Base-by-base conservation (phyloP, 1,139 yeast species). In the Taphrina confusa region DNA sequence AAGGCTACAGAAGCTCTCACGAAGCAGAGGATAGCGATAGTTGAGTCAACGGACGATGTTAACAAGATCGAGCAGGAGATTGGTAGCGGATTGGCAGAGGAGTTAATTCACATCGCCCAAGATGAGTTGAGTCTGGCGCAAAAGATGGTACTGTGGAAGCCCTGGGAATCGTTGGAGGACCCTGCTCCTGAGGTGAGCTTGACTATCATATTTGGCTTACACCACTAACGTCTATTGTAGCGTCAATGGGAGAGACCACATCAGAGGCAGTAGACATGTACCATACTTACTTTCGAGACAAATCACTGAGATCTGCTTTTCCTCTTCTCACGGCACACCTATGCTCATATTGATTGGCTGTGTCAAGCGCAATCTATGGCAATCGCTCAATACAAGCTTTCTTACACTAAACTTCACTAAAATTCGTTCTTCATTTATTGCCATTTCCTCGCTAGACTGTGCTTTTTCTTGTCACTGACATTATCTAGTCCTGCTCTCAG, bases 61-160 rank as follows among this genome's bases (percentile, higher is more conserved):
- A 87, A 81, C 69, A 81, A 78, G 67, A 86, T 88, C 68, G 96
- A 88, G 75, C 75, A 76, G 65, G 76, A 83, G 71, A 85, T 88
- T 66, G 95, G 95, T 18, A 82, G 85, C 66, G 96, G 96, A 1
- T 80, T 88, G 67, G 84, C 88, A 66, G 96, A 88, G 75, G 96
- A 88, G 76, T 75, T 88, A 61, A 73, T 88, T 62, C 78, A 87
- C 64, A 95, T 88, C 75, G 96, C 96, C 14, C 82, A 84, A 67
- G 95, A 87, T 64, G 96, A 89, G 74, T 80, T 82, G 68, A 80
- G 77, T 57, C 78, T 89, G 71, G 85, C 88, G 59, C 76, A 81
- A 68, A 81, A 83, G 71, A 76, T 89, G 77, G 84, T 85, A 42
- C 81, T 78, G 64, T 80, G 85, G 79, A 84, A 85, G 73, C 84